Conservation (phyloP, 2,329 filamentous ascomycete genomes). For the Bipolaris zeicola region DNA sequence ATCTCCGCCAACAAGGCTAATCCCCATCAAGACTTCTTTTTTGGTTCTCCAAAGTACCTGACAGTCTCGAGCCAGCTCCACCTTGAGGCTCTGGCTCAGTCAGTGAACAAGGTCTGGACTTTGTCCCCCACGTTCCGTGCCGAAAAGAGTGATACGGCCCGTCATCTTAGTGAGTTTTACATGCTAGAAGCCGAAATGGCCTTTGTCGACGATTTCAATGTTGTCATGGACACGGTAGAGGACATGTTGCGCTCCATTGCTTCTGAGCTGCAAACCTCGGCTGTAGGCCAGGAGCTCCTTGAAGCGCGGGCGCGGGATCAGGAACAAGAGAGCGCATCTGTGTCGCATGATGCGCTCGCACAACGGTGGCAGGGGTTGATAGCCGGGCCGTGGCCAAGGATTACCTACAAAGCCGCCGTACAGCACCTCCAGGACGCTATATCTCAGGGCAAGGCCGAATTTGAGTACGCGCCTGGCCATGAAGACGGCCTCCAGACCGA, state of each 20-base stretch:
- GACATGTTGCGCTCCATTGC: constrained; percentile 70
- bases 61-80: constrained; percentile 96
- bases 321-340: constrained; percentile 42
- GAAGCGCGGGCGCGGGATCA: constrained; percentile 51
- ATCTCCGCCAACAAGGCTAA: constrained; percentile 31
- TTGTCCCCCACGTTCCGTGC: constrained; percentile 93
- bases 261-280: constrained; percentile 55
- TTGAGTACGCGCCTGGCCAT: constrained; percentile 73
- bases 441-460: constrained; percentile 57
- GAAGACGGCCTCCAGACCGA: constrained; percentile 80
- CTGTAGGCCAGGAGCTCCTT: constrained; percentile 62
- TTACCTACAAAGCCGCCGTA: constrained; percentile 83
- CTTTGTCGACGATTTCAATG: constrained; percentile 72
- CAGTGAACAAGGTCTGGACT: constrained; percentile 90
- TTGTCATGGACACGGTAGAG: constrained; percentile 81
- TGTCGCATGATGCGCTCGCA: constrained; percentile 60
- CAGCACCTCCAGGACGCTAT: constrained; percentile 66
- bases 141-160: constrained; percentile 80
- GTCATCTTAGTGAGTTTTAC: constrained; percentile 96
- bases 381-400: constrained; percentile 78
- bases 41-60: constrained; percentile 85
- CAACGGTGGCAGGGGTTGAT: constrained; percentile 74
- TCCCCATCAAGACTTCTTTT: constrained; percentile 64
- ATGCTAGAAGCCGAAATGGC: constrained; percentile 94
- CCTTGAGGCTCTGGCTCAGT: constrained; percentile 87